A percentile compares a stretch with the other conserved stretches of the same genome.
These are phyloP conservation scores for Myriangium duriaei DNA, from an alignment of 2,329 filamentous ascomycete genomes.

Conservation along the genomic window DNA sequence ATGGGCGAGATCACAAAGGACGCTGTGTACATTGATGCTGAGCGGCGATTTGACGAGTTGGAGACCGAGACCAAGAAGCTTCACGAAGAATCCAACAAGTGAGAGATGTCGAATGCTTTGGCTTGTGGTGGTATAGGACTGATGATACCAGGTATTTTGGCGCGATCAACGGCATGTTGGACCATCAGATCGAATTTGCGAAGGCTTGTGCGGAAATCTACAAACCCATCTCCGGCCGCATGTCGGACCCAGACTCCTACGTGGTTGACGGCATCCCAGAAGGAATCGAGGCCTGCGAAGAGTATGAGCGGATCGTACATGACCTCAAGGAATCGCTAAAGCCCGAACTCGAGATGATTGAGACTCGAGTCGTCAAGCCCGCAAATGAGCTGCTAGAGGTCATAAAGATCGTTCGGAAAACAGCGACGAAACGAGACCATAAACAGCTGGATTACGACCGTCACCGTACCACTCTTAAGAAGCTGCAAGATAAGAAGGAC, in stretches of 20 bases:
- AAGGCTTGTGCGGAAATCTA: conserved; percentile 93
- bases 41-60: conserved; percentile 84
- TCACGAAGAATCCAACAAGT: conserved; percentile 89
- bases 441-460: conserved; percentile 96
- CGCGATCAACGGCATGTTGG: conserved; percentile 95
- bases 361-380: conserved; percentile 77
- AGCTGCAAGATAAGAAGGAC: conserved; percentile 95
- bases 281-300: conserved; percentile 87
- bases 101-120: conserved; percentile 13
- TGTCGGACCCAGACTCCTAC: conserved; percentile 81
- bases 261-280: conserved; percentile 77
- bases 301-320: conserved; percentile 83
- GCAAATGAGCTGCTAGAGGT: conserved; percentile 89
- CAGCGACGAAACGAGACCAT: conserved; percentile 79
- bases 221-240: conserved; percentile 90
- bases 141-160: conserved; percentile 57
- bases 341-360: conserved; percentile 96
- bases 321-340: conserved; percentile 79
- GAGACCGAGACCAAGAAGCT: conserved; percentile 94
- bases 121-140: background rate
- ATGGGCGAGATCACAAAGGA: conserved; percentile 93
- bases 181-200: conserved; percentile 96
- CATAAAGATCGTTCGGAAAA: conserved; percentile 89
- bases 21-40: conserved; percentile 84
- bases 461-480: conserved; percentile 71